Percentiles rank a stretch among this genome's conserved stretches.
phyloP scores from a whole-genome alignment of 495 filamentous ascomycete species.

The Penicillium antarcticum region DNA sequence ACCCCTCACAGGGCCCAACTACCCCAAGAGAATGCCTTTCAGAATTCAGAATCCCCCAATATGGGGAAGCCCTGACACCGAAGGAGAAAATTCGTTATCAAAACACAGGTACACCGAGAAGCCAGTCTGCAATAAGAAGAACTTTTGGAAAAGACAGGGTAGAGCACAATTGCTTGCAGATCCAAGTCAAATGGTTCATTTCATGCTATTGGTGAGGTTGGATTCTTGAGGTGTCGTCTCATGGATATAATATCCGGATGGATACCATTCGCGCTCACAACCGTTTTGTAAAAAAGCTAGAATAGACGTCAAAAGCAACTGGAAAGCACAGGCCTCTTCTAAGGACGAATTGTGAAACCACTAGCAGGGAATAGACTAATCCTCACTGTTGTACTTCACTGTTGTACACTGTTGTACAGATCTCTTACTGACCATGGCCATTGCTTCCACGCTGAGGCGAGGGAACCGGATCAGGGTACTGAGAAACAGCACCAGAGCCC shows the following conservation, averaged over 20 bases:
- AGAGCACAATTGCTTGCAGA: not conserved
- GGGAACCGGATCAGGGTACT: constrained; percentile 25
- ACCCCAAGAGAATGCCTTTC: not conserved
- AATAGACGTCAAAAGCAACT: constrained; percentile 7
- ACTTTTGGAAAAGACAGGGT: not conserved
- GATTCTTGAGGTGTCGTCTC: not conserved
- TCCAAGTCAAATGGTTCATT: not conserved
- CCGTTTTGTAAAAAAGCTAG: constrained; percentile 5
- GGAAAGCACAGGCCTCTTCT: not conserved
- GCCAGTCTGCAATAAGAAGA: not conserved
- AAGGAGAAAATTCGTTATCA: not conserved
- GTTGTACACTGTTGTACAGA: not conserved
- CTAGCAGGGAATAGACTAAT: too few relatives aligned
- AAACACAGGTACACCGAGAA: not conserved
- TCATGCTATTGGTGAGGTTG: not conserved
- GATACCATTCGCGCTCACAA: constrained; percentile 12
- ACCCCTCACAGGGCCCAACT: not conserved
- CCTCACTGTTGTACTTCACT: not conserved
- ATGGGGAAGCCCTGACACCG: not conserved
- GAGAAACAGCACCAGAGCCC: constrained; percentile 26
- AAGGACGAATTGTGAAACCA: too few relatives aligned
- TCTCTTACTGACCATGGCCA: constrained; percentile 9
- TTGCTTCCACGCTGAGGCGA: constrained; percentile 22
- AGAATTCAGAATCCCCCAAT: not conserved
- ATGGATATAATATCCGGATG: constrained; percentile 1